Evolutionary conservation across 805 yeast genomes (phyloP).

Genomic region (Yueomyces sp.): DNA sequence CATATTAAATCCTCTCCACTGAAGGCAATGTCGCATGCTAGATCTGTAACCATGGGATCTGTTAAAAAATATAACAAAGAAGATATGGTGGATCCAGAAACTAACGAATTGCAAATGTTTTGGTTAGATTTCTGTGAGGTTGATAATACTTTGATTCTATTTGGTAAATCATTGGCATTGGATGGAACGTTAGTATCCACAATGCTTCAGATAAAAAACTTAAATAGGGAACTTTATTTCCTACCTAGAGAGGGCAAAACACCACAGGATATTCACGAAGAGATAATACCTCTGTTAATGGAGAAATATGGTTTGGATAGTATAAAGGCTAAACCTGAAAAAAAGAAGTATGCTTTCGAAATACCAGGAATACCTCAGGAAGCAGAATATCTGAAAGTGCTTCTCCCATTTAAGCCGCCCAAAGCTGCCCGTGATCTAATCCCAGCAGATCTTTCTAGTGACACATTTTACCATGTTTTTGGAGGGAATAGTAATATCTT

Average conservation of each 20-base stretch:
- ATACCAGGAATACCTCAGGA: slow-evolving; percentile 61
- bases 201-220: slow-evolving; percentile 59
- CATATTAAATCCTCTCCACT: neutral
- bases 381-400: slow-evolving; percentile 64
- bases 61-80: slow-evolving; percentile 12
- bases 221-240: slow-evolving; percentile 61
- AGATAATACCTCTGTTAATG: slow-evolving; percentile 53
- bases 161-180: slow-evolving; percentile 62
- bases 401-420: slow-evolving; percentile 61
- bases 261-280: slow-evolving; percentile 62
- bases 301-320: slow-evolving; percentile 47
- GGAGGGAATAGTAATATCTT: slow-evolving; percentile 65
- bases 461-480: slow-evolving; percentile 64
- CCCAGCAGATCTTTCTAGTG: slow-evolving; percentile 62
- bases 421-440: slow-evolving; percentile 32
- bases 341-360: slow-evolving; percentile 81
- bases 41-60: slow-evolving; percentile 3
- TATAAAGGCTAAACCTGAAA: slow-evolving; percentile 57
- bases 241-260: slow-evolving; percentile 53
- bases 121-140: slow-evolving; percentile 87
- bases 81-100: slow-evolving; percentile 26
- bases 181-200: slow-evolving; percentile 55
- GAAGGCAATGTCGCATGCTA: slow-evolving; percentile 1
- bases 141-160: slow-evolving; percentile 52
- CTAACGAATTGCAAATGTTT: slow-evolving; percentile 52